phyloP scores from a whole-genome alignment of 2,329 filamentous ascomycete genomes.

The Alternaria viburni region DNA sequence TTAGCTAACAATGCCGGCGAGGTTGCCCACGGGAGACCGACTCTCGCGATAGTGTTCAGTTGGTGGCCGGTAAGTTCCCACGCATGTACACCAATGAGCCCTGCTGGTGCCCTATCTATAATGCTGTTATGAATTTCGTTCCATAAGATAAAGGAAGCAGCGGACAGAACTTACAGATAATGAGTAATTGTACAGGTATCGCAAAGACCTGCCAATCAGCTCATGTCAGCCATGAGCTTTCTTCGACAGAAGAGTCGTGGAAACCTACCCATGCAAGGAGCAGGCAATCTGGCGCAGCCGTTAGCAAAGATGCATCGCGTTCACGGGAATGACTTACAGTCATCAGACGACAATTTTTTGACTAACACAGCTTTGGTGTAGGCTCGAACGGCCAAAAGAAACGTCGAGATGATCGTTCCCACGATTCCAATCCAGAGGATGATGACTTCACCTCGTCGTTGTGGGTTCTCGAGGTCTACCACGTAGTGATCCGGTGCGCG shows the following conservation, averaged over 20 bases:
- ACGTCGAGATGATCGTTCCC: slow-evolving; percentile 21
- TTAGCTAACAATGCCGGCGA: neutral
- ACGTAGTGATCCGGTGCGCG: slow-evolving; percentile 30
- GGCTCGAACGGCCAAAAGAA: slow-evolving; percentile 29
- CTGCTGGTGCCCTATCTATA: slow-evolving; percentile 15
- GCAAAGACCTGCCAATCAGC: neutral
- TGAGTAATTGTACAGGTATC: neutral
- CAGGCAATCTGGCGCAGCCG: neutral
- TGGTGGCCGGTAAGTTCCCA: slow-evolving; percentile 22
- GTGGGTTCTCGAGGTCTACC: slow-evolving; percentile 33
- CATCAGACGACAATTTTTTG: slow-evolving; percentile 27
- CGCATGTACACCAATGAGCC: slow-evolving; percentile 18
- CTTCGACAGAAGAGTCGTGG: neutral
- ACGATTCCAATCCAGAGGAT: slow-evolving; percentile 28
- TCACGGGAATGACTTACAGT: slow-evolving; percentile 20
- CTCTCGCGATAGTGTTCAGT: slow-evolving; percentile 14
- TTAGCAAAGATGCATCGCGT: neutral
- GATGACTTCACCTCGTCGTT: slow-evolving; percentile 7
- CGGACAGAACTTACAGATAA: neutral
- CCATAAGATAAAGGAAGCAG: neutral
- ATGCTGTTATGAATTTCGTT: neutral
- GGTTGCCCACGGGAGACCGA: slow-evolving; percentile 13
- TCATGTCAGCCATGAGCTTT: neutral
- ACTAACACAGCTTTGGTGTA: slow-evolving; percentile 31
- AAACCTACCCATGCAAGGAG: neutral